Conservation (phyloP, 2,329 filamentous ascomycete species). For the Alternaria sp. region DNA sequence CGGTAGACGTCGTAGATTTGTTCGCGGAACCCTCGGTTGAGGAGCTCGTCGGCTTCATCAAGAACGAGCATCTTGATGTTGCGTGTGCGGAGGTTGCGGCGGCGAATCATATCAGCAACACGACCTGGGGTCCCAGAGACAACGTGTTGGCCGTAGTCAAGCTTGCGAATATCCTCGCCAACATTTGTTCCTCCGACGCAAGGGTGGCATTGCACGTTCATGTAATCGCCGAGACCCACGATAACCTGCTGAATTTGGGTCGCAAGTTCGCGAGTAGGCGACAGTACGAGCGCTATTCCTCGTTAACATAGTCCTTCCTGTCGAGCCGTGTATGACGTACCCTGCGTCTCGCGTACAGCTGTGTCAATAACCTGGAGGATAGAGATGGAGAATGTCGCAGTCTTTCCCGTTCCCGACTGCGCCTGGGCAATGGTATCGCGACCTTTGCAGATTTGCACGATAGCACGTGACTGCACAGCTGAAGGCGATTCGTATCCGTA, state of each 20-base stretch:
- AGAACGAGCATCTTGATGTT: slow-evolving; percentile 82
- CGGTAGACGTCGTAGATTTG: slow-evolving; percentile 99
- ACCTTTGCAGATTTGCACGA: slow-evolving; percentile 98
- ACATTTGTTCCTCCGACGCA: slow-evolving; percentile 99
- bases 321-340: slow-evolving; percentile 45
- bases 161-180: slow-evolving; percentile 95
- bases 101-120: slow-evolving; percentile 84
- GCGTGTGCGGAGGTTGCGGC: slow-evolving; percentile 74
- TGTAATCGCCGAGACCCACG: slow-evolving; percentile 99
- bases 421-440: slow-evolving; percentile 98
- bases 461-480: slow-evolving; percentile 95
- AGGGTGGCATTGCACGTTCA: slow-evolving; percentile 99
- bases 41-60: slow-evolving; percentile 78
- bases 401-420: slow-evolving; percentile 96
- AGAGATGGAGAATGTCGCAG: slow-evolving; percentile 94
- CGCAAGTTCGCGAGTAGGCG: slow-evolving; percentile 93
- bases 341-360: slow-evolving; percentile 86
- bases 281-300: slow-evolving; percentile 80
- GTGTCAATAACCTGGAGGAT: slow-evolving; percentile 97
- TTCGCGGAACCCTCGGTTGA: slow-evolving; percentile 95
- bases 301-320: slow-evolving; percentile 21
- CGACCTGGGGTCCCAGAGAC: slow-evolving; percentile 97
- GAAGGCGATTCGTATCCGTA: slow-evolving; percentile 99
- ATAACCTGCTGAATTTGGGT: slow-evolving; percentile 99
- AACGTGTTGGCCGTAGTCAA: slow-evolving; percentile 97